Evolutionary conservation across 257 asterid species (phyloP), one percentile per base, ranked within the genome.

Genomic region (Forsythia suspensa): DNA sequence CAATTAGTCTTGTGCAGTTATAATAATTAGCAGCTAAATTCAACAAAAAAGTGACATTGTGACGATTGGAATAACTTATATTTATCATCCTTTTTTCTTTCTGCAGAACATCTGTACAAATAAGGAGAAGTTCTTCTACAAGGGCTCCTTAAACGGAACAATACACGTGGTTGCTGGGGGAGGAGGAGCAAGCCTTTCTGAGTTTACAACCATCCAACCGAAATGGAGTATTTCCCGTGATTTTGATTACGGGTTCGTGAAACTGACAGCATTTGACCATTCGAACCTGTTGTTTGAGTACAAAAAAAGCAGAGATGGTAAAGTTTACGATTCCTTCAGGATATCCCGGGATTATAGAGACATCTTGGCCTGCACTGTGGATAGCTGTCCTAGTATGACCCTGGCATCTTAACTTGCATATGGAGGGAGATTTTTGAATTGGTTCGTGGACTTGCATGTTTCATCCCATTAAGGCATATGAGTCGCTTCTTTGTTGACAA

Each of bases 141-240:
- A 83, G 76, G 98, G 99, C 34, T 71, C 89, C 79, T 85, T 91
- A 86, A 92, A 92, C 2, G 98, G 98, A 11, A 96, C 97, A 3
- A 96, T 96, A 86, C 98, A 96, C 57, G 94, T 96, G 75, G 98
- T 89, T 70, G 97, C 97, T 6, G 98, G 99, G 2, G 98, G 99
- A 46, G 98, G 95, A 29, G 99, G 99, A 3, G 95, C 97, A 5
- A 89, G 97, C 80, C 92, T 96, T 3, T 86, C 98, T 2, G 69
- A 77, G 29, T 96, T 93, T 83, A 81, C 97, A 2, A 63, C 86
- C 66, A 75, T 92, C 67, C 87, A 82, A 75, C 94, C 99, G 0
- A 87, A 77, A 21, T 96, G 97, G 98, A 94, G 98, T 70, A 67
- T 94, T 16, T 90, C 86, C 81, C 88, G 91, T 68, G 99, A 95